Evolutionary conservation across 345 rosid genomes (phyloP).

Genomic region (Eucalyptus regnans): DNA sequence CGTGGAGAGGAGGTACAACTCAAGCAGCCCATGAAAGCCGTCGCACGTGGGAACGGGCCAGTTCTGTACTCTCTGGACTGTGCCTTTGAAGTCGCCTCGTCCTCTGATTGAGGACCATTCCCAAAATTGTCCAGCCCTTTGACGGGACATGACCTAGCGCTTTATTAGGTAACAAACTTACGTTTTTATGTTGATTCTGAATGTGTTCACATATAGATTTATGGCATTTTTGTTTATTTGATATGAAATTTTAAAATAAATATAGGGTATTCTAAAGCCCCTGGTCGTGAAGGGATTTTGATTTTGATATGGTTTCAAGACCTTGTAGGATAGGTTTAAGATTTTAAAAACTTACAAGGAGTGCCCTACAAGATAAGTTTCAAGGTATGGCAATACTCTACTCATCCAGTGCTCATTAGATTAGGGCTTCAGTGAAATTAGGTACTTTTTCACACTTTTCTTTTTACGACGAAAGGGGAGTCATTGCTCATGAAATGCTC

Average conservation of each 20-base stretch:
- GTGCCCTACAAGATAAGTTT: not conserved
- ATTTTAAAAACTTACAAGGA: not conserved
- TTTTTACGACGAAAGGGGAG: not conserved
- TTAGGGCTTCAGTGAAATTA: not conserved
- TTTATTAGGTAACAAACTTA: not conserved
- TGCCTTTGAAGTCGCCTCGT: not conserved
- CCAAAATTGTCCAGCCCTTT: not conserved
- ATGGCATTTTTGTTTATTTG: not conserved
- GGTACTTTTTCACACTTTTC: not conserved
- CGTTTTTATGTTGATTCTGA: not conserved
- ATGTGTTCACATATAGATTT: not conserved
- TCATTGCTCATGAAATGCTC: not conserved
- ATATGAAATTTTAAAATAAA: not conserved
- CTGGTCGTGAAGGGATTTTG: fast-evolving
- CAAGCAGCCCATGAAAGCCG: not conserved
- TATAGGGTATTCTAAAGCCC: no score
- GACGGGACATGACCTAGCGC: not conserved
- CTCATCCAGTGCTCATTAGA: not conserved
- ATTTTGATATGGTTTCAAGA: not conserved
- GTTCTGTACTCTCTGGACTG: not conserved
- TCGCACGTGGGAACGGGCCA: not conserved
- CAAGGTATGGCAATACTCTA: not conserved
- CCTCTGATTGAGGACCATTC: not conserved
- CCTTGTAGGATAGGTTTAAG: not conserved
- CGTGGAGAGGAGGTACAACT: not conserved